Base-by-base conservation (phyloP, 2,329 filamentous ascomycete species). In the Diaporthe sp. region DNA sequence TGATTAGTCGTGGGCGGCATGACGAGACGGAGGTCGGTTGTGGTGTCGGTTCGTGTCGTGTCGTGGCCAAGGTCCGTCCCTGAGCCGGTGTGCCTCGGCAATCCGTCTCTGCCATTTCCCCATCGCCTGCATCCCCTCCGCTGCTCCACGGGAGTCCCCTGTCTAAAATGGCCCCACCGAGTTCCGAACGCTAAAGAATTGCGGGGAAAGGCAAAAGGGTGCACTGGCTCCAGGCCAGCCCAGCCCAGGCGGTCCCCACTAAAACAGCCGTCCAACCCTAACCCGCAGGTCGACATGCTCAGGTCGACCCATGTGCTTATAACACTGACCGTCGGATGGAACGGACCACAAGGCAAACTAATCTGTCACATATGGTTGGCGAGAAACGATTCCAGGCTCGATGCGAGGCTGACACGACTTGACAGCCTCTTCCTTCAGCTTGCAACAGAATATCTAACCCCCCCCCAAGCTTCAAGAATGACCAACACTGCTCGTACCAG, bases 1-100 rank as follows among this genome's bases (percentile, higher is more conserved):
- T 61, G 68, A 50, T 27, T 61, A 59, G 53, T 71, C 44, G 51
- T 39, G 32, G 56, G 25, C 69, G 25, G 69, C 69, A 63, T 71
- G 51, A 44, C 56, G 27, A 71, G 42, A 25, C 51, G 37, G 13
- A 66, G 44, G 63, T 51, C 63, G 63, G 63, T 51, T 66, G 30
- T 66, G 63, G 44, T 51, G 63, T 66, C 63, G 63, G 63, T 66
- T 66, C 63, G 44, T 66, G 63, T 66, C 63, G 63, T 51, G 56
- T 71, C 44, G 69, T 71, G 44, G 69, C 55, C 69, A 71, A 71
- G 69, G 56, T 39, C 32, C 56, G 55, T 50, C 27, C 32, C 39
- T 22, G 53, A 59, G 56, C 69, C 69, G 69, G 56, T 63, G 69
- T 71, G 69, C 69, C 69, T 71, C 69, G 69, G 69, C 44, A 71